Base-by-base conservation (phyloP, 1,139 yeast genomes). In the Diutina catenulata region DNA sequence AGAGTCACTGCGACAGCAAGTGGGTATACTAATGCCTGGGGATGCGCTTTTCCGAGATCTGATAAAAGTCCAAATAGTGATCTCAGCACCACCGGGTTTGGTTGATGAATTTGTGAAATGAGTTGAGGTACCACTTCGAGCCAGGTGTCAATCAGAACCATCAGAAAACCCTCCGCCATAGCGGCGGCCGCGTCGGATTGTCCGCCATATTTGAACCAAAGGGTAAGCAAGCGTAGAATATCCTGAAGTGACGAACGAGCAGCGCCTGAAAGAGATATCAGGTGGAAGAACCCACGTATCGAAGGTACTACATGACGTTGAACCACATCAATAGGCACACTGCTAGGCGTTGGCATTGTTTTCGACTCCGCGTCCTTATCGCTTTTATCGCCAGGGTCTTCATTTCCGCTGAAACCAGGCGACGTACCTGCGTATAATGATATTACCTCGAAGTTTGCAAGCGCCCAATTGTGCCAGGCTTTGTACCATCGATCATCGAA, bases 401-500 rank as follows among this genome's bases (percentile, higher is more conserved):
- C 52, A 49, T 55, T 50, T 16, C 42, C 45, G 26, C 41, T 25
- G 13, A 41, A 39, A n/a, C 37, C 39, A 10, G 42, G 36, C 43
- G 63, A 41, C 29, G 47, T 43, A 32, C 52, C 53, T 0, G 77
- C 70, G 47, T 66, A 66, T 38, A 80, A 67, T 0, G 95, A 81
- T 22, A 91, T 83, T 1, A 88, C 96, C 52, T 88, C 96, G 55
- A 87, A 93, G 56, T 93, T 93, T 0, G 98, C 96, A 50, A 93
- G 64, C 0, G 98, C 98, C 99, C 99, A 93, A 52, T 87, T 88
- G 53, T 93, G 99, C 98, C 98, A 93, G 18, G 98, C 98, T 51
- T 93, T 91, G 53, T 93, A 93, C 96, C 98, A 93, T 33, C 74
- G 73, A 37, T 74, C 70, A 53, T 91, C 97, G 56, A 91, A 91